A percentile compares a stretch with the other conserved stretches of the same genome.
These are phyloP conservation scores for Ramaria rubella DNA, from an alignment of 768 basidiomycete species.

Conservation along the genomic window DNA sequence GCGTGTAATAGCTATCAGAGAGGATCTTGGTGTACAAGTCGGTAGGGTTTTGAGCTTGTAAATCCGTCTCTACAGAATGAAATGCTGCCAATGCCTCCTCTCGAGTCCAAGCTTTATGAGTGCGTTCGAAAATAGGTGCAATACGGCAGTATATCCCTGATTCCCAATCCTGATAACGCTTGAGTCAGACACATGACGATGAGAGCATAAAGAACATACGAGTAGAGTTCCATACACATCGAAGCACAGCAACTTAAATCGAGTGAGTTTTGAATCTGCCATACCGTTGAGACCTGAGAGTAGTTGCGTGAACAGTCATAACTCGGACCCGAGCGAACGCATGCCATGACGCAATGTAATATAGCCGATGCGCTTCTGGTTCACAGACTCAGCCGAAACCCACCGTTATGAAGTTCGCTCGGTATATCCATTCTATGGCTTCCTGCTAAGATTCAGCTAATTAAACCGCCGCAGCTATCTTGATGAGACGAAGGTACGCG, in stretches of 20 bases:
- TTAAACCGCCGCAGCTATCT: too few relatives aligned
- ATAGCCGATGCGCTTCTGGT: background rate
- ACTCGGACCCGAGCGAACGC: background rate
- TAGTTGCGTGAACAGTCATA: background rate
- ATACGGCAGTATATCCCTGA: slow-evolving; percentile 53
- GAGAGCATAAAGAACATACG: slow-evolving; percentile 25
- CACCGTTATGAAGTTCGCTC: slow-evolving; percentile 50
- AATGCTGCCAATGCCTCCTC: slow-evolving; percentile 49
- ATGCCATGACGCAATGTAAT: background rate
- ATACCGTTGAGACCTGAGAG: background rate
- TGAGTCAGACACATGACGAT: background rate
- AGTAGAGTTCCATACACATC: slow-evolving; percentile 75
- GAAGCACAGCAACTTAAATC: slow-evolving; percentile 48
- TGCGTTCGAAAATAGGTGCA: slow-evolving; percentile 38
- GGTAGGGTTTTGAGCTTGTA: slow-evolving; percentile 51
- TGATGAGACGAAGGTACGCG: slow-evolving; percentile 56
- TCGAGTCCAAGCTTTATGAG: slow-evolving; percentile 40
- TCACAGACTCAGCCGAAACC: background rate
- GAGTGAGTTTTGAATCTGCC: slow-evolving; percentile 9
- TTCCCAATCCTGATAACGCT: slow-evolving; percentile 59
- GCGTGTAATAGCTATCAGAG: slow-evolving; percentile 28
- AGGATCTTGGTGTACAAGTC: slow-evolving; percentile 60
- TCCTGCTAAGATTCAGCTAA: too few relatives aligned
- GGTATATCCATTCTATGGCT: slow-evolving; percentile 30
- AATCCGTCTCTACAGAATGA: slow-evolving; percentile 43